A percentile compares a stretch with the other conserved stretches of the same genome.
Conservation (phyloP, 140 eudicot genomes). For the Bidens hawaiensis region DNA sequence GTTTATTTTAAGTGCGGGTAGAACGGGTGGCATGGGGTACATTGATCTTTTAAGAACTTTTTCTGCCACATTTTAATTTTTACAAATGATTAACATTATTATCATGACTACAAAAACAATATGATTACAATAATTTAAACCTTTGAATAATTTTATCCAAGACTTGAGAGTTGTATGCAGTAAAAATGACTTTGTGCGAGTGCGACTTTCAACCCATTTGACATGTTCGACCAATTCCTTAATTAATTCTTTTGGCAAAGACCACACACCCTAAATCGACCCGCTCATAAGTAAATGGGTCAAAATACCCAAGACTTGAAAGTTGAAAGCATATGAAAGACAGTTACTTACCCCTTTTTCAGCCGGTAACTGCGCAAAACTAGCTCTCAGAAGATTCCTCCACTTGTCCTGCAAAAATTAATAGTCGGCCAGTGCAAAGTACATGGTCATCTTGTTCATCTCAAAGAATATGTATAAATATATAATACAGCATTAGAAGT, state of each 20-base stretch:
- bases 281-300: background rate
- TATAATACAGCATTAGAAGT: background rate
- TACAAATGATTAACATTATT: background rate
- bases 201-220: background rate
- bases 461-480: background rate
- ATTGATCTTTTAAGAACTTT: background rate
- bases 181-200: background rate
- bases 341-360: conserved; percentile 69
- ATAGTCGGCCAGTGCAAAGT: conserved; percentile 8
- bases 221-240: background rate
- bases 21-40: background rate
- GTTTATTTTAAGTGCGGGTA: background rate
- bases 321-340: background rate
- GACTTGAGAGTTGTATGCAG: background rate
- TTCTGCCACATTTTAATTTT: background rate
- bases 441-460: conserved; percentile 6
- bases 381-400: conserved; percentile 96
- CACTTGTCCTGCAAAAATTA: conserved; percentile 77
- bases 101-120: background rate
- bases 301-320: background rate
- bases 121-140: background rate
- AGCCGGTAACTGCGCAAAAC: conserved; percentile 66
- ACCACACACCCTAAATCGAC: conserved; percentile 4
- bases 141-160: background rate
- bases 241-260: background rate